Evolutionary conservation across 2,329 filamentous ascomycete species (phyloP).

Genomic region (Colletotrichum sp.): DNA sequence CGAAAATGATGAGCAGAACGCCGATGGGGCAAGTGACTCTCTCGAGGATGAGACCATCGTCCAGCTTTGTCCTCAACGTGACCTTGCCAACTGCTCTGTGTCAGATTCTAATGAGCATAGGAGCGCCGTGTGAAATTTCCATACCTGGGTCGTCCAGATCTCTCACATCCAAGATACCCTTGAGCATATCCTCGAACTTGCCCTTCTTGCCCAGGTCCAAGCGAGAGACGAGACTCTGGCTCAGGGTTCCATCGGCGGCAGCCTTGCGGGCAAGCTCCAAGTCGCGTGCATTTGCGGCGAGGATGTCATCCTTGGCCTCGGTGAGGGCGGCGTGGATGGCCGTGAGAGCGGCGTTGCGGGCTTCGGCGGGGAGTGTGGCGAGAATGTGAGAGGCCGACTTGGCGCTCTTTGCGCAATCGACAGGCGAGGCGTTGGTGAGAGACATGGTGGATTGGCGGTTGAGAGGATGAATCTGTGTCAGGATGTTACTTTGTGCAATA

Average conservation of each 20-base stretch:
- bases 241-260: conserved; percentile 77
- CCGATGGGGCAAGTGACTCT: conserved; percentile 94
- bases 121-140: conserved; percentile 27
- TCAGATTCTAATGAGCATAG: neutral
- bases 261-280: conserved; percentile 76
- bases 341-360: conserved; percentile 85
- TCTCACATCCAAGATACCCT: conserved; percentile 89
- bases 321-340: conserved; percentile 81
- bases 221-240: conserved; percentile 83
- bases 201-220: conserved; percentile 85
- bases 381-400: conserved; percentile 83
- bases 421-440: conserved; percentile 82
- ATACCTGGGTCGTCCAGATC: conserved; percentile 84
- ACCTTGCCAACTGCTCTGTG: conserved; percentile 74
- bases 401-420: conserved; percentile 78
- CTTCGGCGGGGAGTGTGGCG: conserved; percentile 75
- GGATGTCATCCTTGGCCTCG: conserved; percentile 73
- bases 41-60: conserved; percentile 85
- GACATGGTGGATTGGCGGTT: conserved; percentile 66
- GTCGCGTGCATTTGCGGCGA: conserved; percentile 86
- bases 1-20: conserved; percentile 97
- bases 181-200: conserved; percentile 98
- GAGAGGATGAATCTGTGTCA: neutral
- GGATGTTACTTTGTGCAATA: neutral
- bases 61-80: conserved; percentile 82